Base-by-base conservation (phyloP, 257 asterid genomes). In the Solanum sejunctum region DNA sequence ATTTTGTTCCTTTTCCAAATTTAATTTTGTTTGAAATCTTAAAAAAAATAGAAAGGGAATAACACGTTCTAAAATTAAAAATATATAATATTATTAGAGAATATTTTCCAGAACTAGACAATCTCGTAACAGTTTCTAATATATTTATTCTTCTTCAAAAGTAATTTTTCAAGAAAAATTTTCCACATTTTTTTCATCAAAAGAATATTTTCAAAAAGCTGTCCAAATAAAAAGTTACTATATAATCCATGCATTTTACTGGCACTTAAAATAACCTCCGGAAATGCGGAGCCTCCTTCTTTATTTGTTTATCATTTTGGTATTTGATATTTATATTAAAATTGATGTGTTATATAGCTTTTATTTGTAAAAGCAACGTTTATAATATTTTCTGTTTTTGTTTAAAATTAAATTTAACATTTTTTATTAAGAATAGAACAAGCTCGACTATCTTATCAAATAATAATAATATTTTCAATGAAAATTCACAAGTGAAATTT, bases 271-370 rank as follows among this genome's bases (percentile, higher is more conserved):
- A 58, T 58, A 58, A 58, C 28, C 66, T 58, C 66, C 7, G 66
- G 15, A 58, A n/a, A 58, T 58, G 66, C 66, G 66, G 28, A 58
- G 4, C 66, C 66, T 58, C 7, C 12, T 20, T 4, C 26, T 60
- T 60, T 10, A n/a, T 9, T 8, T 8, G 8, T 43, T 43, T 43
- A 0, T 0, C 49, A 7, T 43, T 5, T 7, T 1, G 2, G 2
- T 43, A 1, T 1, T 1, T 0, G 0, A 58, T 58, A 58, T 1
- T 58, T 3, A 4, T 10, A 58, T 58, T n/a, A n/a, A 0, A 58
- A 10, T 60, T 10, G 10, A 0, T 12, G 1, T n/a, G 12, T n/a
- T 60, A 2, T 0, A 36, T 0, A 6, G 0, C 0, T n/a, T 1
- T 60, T 1, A 60, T 60, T 10, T 10, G 4, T 21, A 6, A 12